Conservation (phyloP, 2,329 filamentous ascomycete species). For the Teratosphaeria gauchensis region DNA sequence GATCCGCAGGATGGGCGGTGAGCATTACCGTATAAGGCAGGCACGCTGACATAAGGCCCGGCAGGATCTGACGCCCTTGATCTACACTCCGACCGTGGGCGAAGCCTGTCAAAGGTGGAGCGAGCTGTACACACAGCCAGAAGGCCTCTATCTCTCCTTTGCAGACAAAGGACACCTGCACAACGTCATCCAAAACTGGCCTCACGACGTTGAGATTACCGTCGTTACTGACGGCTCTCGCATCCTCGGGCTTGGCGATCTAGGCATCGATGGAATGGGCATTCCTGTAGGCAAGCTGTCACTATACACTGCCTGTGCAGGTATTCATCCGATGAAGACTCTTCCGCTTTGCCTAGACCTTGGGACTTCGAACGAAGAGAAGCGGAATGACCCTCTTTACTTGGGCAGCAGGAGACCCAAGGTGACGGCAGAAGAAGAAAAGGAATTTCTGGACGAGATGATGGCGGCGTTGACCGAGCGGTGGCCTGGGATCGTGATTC, state of each 20-base stretch:
- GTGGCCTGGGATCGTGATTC: conserved; percentile 67
- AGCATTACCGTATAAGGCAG: background rate
- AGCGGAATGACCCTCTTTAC: conserved; percentile 76
- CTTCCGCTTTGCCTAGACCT: conserved; percentile 54
- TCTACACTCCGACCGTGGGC: conserved; percentile 85
- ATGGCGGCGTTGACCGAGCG: conserved; percentile 80
- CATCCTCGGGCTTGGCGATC: conserved; percentile 83
- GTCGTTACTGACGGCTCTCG: conserved; percentile 94
- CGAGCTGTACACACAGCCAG: conserved; percentile 86
- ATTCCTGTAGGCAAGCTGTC: conserved; percentile 96
- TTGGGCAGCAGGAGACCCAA: conserved; percentile 81
- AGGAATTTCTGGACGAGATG: conserved; percentile 92
- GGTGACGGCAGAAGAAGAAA: conserved; percentile 65
- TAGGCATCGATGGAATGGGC: conserved; percentile 94
- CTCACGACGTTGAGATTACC: conserved; percentile 86
- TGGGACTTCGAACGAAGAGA: conserved; percentile 53
- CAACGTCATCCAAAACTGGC: conserved; percentile 88
- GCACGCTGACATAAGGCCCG: background rate
- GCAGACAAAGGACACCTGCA: conserved; percentile 79
- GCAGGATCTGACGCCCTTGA: conserved; percentile 69
- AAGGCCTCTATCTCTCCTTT: conserved; percentile 92
- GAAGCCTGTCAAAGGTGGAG: conserved; percentile 96
- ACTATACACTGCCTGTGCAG: conserved; percentile 89
- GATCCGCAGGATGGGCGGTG: background rate
- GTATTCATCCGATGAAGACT: conserved; percentile 70